Evolutionary conservation across 768 basidiomycete genomes (phyloP).

Genomic region (Suillus lakei): DNA sequence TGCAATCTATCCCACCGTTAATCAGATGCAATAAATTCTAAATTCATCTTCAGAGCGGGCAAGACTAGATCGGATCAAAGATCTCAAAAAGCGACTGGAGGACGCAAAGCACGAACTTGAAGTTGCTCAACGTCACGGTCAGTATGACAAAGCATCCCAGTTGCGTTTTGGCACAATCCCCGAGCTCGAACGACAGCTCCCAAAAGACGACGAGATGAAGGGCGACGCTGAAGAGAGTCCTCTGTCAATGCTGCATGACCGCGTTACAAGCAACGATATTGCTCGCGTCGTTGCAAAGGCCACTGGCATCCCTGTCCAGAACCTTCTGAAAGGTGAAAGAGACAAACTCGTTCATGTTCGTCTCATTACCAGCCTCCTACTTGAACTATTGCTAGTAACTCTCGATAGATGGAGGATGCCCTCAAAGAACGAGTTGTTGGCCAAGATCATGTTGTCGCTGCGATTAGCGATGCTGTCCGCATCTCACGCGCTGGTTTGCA

Average conservation of each 20-base stretch:
- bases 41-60: constrained; percentile 56
- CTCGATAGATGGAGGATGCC: constrained; percentile 80
- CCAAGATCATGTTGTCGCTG: constrained; percentile 85
- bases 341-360: constrained; percentile 88
- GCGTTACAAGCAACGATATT: constrained; percentile 90
- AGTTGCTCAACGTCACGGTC: constrained; percentile 87
- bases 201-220: constrained; percentile 50
- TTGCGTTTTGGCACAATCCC: constrained; percentile 87
- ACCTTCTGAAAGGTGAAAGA: constrained; percentile 84
- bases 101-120: constrained; percentile 86
- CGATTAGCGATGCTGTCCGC: constrained; percentile 89
- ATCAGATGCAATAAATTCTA: neutral
- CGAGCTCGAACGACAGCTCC: constrained; percentile 74
- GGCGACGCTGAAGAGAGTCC: constrained; percentile 48
- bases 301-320: constrained; percentile 91
- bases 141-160: constrained; percentile 83
- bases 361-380: constrained; percentile 18
- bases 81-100: constrained; percentile 75
- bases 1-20: constrained; percentile 30
- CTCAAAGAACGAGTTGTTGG: constrained; percentile 81
- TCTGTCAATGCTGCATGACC: constrained; percentile 76
- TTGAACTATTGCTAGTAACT: constrained; percentile 1
- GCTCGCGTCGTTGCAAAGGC: constrained; percentile 86
- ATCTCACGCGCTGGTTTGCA: constrained; percentile 92
- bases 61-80: constrained; percentile 70